These are phyloP conservation scores for Cyanodermella asteris DNA, from an alignment of 2,329 filamentous ascomycete species.

Conservation along the genomic window DNA sequence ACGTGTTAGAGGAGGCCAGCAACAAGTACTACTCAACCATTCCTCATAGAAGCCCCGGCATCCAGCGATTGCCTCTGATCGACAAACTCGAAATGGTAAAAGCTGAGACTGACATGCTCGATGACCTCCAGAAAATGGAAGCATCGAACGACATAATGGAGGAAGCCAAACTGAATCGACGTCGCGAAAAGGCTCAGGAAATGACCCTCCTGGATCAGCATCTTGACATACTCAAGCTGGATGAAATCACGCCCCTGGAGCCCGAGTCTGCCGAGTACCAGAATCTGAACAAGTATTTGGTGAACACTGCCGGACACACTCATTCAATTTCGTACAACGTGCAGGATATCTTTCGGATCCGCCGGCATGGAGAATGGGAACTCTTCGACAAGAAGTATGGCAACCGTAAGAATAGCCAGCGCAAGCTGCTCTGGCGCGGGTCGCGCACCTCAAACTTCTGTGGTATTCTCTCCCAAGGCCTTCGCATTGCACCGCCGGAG, in stretches of 20 bases:
- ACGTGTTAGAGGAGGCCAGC: conserved; percentile 39
- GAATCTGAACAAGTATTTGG: conserved; percentile 45
- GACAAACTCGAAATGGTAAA: conserved; percentile 34
- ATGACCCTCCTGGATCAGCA: conserved; percentile 49
- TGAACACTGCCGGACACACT: conserved; percentile 41
- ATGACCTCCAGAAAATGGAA: conserved; percentile 68
- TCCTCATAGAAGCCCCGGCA: conserved; percentile 56
- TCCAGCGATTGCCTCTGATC: conserved; percentile 50
- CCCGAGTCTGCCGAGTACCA: conserved; percentile 36
- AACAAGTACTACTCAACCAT: conserved; percentile 64
- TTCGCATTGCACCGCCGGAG: conserved; percentile 64
- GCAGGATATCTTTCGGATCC: conserved; percentile 61
- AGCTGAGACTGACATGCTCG: conserved; percentile 54
- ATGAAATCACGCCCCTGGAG: conserved; percentile 56
- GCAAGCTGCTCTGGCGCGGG: conserved; percentile 69
- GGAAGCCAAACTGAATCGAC: conserved; percentile 26
- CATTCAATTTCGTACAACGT: conserved; percentile 33
- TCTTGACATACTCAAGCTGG: conserved; percentile 45
- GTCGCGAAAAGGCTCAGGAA: conserved; percentile 23
- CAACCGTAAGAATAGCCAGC: conserved; percentile 34
- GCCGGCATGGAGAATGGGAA: conserved; percentile 48
- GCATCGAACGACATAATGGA: conserved; percentile 58
- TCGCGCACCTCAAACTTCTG: conserved; percentile 65
- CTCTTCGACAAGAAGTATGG: conserved; percentile 39
- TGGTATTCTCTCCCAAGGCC: conserved; percentile 65